Evolutionary conservation across 441 rosid genomes (phyloP).

Genomic region (Croton setiger): DNA sequence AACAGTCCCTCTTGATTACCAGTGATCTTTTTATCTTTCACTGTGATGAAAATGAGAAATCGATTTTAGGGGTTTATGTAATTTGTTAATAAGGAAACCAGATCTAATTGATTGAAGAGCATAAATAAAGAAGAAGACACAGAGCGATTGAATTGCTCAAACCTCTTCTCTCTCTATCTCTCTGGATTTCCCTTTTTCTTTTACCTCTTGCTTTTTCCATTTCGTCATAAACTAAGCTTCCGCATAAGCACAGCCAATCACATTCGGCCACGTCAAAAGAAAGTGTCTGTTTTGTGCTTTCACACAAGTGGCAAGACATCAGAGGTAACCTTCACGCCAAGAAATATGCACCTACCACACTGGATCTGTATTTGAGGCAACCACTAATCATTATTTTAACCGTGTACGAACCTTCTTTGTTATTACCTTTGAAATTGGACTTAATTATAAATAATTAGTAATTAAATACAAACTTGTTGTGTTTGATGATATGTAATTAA

Average conservation of each 20-base stretch:
- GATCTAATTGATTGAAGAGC: not conserved
- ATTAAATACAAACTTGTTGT: too few species aligned
- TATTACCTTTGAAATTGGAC: not conserved
- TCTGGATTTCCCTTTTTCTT: not conserved
- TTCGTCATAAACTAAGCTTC: slow-evolving; percentile 9
- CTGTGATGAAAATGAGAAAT: too few species aligned
- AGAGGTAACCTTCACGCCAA: not conserved
- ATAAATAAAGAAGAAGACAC: not conserved
- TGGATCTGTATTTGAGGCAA: not conserved
- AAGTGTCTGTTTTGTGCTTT: too few species aligned
- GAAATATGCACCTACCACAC: not conserved
- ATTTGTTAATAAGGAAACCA: not conserved
- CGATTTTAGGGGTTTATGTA: slow-evolving; percentile 1
- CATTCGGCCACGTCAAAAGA: slow-evolving; percentile 29
- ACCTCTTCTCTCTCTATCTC: not conserved
- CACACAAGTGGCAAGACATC: slow-evolving; percentile 9
- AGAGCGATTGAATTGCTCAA: slow-evolving; percentile 26
- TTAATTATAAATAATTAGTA: too few species aligned
- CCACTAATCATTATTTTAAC: not conserved
- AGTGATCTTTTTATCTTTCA: not conserved
- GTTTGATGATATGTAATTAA: too few species aligned
- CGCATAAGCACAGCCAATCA: slow-evolving; percentile 15
- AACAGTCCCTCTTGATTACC: not conserved
- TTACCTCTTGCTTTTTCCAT: not conserved
- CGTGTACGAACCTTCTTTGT: not conserved